phyloP scores from a whole-genome alignment of 1,139 yeast species.

The Meyerozyma smithsonii region DNA sequence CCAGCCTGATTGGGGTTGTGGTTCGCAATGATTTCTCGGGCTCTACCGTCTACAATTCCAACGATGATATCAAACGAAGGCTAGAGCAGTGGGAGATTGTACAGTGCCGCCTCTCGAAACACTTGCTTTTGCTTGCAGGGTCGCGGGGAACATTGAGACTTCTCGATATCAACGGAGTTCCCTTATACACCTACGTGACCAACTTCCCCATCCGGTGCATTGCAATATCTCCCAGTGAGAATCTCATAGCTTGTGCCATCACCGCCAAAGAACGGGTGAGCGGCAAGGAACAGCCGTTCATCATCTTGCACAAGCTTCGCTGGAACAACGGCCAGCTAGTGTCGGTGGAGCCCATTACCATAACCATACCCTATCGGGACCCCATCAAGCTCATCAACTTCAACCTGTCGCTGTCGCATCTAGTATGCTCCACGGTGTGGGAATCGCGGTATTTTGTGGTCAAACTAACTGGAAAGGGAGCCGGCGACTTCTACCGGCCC shows the following conservation, averaged over 20 bases:
- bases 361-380: constrained; percentile 81
- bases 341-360: constrained; percentile 56
- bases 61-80: constrained; percentile 23
- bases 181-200: constrained; percentile 65
- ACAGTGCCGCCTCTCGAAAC: constrained; percentile 59
- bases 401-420: constrained; percentile 62
- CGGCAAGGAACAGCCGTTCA: constrained; percentile 74
- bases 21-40: constrained; percentile 32
- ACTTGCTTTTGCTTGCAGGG: constrained; percentile 64
- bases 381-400: constrained; percentile 73
- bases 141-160: constrained; percentile 69
- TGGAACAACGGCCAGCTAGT: constrained; percentile 14
- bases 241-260: constrained; percentile 72
- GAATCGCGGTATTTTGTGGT: constrained; percentile 78
- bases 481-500: constrained; percentile 44
- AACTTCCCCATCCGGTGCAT: constrained; percentile 77
- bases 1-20: constrained; percentile 19
- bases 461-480: constrained; percentile 44
- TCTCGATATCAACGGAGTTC: constrained; percentile 59
- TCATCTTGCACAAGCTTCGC: constrained; percentile 56
- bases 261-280: constrained; percentile 71
- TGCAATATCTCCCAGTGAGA: constrained; percentile 62
- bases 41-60: constrained; percentile 13
- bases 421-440: constrained; percentile 79
- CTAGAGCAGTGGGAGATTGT: constrained; percentile 58